phyloP scores from a whole-genome alignment of 306 rosid species.

The Vigna trinervia region DNA sequence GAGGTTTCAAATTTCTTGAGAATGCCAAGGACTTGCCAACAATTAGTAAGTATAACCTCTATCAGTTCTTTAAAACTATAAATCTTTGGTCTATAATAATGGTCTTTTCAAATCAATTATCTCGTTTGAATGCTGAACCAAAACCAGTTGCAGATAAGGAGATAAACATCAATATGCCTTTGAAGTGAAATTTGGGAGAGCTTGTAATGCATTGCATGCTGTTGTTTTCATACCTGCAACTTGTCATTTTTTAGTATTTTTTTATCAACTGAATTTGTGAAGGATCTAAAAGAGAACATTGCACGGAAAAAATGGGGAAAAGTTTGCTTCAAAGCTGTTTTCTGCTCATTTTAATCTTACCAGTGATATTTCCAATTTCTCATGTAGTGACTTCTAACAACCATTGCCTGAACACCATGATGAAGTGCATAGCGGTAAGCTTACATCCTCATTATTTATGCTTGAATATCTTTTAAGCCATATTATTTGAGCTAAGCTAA shows the following conservation, averaged over 20 bases:
- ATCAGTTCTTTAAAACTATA: not conserved
- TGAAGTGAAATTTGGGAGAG: not conserved
- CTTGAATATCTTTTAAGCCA: slow-evolving; percentile 10
- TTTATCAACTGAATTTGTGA: slow-evolving; percentile 23
- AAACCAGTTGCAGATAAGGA: slow-evolving; percentile 10
- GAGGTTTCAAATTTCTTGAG: slow-evolving; percentile 84
- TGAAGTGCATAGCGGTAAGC: slow-evolving; percentile 97
- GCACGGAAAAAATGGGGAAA: slow-evolving; percentile 7
- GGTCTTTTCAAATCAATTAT: not conserved
- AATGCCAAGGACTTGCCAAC: slow-evolving; percentile 82
- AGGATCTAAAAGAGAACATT: slow-evolving; percentile 23
- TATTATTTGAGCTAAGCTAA: slow-evolving; percentile 3
- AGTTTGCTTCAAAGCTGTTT: slow-evolving; percentile 29
- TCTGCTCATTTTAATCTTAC: slow-evolving; percentile 26
- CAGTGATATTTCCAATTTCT: slow-evolving; percentile 33
- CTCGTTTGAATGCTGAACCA: not conserved
- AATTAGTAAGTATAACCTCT: slow-evolving; percentile 66
- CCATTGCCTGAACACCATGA: slow-evolving; percentile 79
- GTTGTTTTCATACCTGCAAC: not conserved
- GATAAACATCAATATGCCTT: slow-evolving; percentile 1
- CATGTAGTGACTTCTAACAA: slow-evolving; percentile 80
- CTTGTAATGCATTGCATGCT: not conserved
- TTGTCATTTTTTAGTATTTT: not conserved
- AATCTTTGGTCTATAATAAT: slow-evolving; percentile 4
- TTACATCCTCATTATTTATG: slow-evolving; percentile 1